Percentiles rank a stretch among this genome's conserved stretches.
Evolutionary conservation across 2,329 filamentous ascomycete species (phyloP).

Genomic region (Cordyceps cicadae): DNA sequence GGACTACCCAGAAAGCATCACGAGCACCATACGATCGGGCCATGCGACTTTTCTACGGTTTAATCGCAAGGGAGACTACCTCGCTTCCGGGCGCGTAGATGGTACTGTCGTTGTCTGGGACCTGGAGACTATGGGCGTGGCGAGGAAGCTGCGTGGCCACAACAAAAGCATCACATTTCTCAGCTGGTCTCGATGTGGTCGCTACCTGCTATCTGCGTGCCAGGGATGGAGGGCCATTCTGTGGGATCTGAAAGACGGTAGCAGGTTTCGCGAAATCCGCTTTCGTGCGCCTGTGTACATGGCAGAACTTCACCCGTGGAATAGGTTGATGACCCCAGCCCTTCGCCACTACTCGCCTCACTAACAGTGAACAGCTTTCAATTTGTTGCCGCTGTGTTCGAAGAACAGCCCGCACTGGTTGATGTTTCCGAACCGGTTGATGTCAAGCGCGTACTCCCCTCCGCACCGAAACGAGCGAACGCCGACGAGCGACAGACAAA

Average conservation of each 20-base stretch:
- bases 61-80: slow-evolving; percentile 87
- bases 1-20: slow-evolving; percentile 87
- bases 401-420: slow-evolving; percentile 84
- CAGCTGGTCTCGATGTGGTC: slow-evolving; percentile 88
- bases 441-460: slow-evolving; percentile 69
- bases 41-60: slow-evolving; percentile 69
- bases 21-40: slow-evolving; percentile 70
- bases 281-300: slow-evolving; percentile 94
- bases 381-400: slow-evolving; percentile 87
- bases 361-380: slow-evolving; percentile 51
- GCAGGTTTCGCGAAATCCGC: slow-evolving; percentile 72
- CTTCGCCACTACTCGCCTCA: background rate
- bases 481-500: slow-evolving; percentile 79
- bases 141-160: slow-evolving; percentile 87
- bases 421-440: slow-evolving; percentile 65
- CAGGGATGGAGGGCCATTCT: slow-evolving; percentile 95
- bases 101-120: slow-evolving; percentile 95
- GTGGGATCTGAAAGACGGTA: slow-evolving; percentile 72
- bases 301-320: slow-evolving; percentile 85
- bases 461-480: slow-evolving; percentile 67
- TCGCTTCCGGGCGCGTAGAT: slow-evolving; percentile 89
- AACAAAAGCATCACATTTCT: slow-evolving; percentile 88
- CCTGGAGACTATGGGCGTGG: slow-evolving; percentile 93
- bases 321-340: slow-evolving; percentile 51
- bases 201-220: slow-evolving; percentile 84